Base-by-base conservation (phyloP, 495 filamentous ascomycete species). In the Daldinia caldariorum region DNA sequence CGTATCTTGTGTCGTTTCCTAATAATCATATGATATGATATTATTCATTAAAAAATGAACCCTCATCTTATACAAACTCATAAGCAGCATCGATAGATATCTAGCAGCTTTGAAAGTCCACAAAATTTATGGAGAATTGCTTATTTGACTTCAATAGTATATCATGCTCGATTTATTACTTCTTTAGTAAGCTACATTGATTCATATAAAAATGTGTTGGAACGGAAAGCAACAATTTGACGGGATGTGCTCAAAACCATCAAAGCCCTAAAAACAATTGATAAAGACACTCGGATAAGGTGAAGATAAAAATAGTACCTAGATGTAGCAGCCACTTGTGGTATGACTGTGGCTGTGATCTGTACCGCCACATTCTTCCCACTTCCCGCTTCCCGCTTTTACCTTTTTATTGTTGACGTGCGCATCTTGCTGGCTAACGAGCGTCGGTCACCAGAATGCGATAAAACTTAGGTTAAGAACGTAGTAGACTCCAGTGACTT, bases 401-500 rank as follows among this genome's bases (percentile, higher is more conserved):
- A 58, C 34, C 9, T 35, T 58, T 34, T 56, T 37, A 58, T 54
- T 64, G 68, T 72, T 77, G 72, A 77, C 75, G 73, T 75, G 62
- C 60, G 70, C 75, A 75, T 53, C 64, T 66, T 75, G 75, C 75
- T 75, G 75, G 75, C 75, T 77, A 67, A 75, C 22, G 50, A 67
- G 39, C 13, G 53, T 35, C 22, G 37, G 55, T 51, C 35, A 26
- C 37, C 26, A 34, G 56, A 22, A 71, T 67, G 57, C 22, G 20
- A 62, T 50, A 53, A 26, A 37, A 47, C 6, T 38, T 51, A 56
- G 29, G 49, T 32, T 61, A 53, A 65, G 31, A 58, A n/a, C 31
- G 16, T 22, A 26, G 39, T 26, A 62, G 13, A 7, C n/a, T 13
- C 18, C 20, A 29, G 29, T 35, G 7, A 26, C 31, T 14, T 3